These are phyloP conservation scores for Phytophthora parvispora DNA, from an alignment of 352 stramenopile species.

Conservation along the genomic window DNA sequence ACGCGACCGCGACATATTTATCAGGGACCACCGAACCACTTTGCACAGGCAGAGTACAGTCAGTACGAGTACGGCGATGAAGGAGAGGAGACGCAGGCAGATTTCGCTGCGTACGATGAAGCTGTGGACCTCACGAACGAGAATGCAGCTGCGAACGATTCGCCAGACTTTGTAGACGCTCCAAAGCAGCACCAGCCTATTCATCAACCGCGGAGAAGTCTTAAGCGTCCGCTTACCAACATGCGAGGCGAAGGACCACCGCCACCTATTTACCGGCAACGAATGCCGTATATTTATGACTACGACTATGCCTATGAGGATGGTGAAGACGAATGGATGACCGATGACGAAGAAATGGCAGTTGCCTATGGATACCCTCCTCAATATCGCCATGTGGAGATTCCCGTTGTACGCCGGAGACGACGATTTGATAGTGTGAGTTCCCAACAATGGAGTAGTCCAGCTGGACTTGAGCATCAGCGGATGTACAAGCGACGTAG, in stretches of 20 bases:
- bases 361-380: conserved; percentile 28
- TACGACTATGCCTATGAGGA: conserved; percentile 47
- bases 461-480: conserved; percentile 11
- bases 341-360: conserved; percentile 38
- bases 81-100: conserved; percentile 1
- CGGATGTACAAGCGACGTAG: conserved; percentile 39
- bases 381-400: conserved; percentile 20
- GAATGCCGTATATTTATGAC: conserved; percentile 48
- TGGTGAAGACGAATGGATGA: conserved; percentile 47
- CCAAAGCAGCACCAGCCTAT: conserved; percentile 18
- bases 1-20: conserved; percentile 19
- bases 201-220: conserved; percentile 22
- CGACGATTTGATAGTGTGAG: conserved; percentile 34
- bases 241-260: conserved; percentile 22
- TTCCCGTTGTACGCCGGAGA: conserved; percentile 28
- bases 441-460: conserved; percentile 28
- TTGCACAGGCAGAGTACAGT: conserved; percentile 23
- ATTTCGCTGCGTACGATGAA: conserved; percentile 19
- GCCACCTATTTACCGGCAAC: conserved; percentile 39
- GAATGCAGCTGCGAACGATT: conserved; percentile 1
- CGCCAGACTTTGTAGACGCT: conserved; percentile 12
- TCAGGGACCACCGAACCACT: conserved; percentile 18
- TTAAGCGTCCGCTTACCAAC: conserved; percentile 35
- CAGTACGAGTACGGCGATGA: conserved; percentile 18
- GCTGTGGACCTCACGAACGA: conserved; percentile 28